These are phyloP conservation scores for Suhomyces bribrorum DNA, from an alignment of 1,139 yeast species.

Conservation along the genomic window DNA sequence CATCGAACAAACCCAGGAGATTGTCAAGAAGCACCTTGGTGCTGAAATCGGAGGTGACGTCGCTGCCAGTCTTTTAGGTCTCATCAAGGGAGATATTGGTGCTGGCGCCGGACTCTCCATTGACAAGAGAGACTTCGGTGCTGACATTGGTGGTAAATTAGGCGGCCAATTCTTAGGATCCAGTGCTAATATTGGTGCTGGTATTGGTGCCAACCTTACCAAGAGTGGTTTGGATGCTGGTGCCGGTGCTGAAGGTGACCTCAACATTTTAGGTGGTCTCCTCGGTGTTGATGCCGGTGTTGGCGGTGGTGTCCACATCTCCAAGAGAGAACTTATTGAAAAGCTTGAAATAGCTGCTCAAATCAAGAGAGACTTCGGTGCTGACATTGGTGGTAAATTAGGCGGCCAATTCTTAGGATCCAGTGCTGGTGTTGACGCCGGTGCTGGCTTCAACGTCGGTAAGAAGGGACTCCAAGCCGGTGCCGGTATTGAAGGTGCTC, in stretches of 20 bases:
- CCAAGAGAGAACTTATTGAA: constrained; percentile 12
- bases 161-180: constrained; percentile 4
- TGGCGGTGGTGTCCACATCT: constrained; percentile 12
- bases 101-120: constrained; percentile 14
- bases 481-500: constrained; percentile 5
- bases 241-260: constrained; percentile 10
- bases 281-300: constrained; percentile 11
- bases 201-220: constrained; percentile 11
- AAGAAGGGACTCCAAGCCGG: constrained; percentile 16
- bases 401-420: constrained; percentile 8
- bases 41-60: constrained; percentile 11
- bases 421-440: constrained; percentile 12
- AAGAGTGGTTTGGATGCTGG: constrained; percentile 13
- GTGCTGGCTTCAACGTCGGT: constrained; percentile 9
- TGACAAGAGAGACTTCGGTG: constrained; percentile 10
- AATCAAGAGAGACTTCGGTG: constrained; percentile 1
- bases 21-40: constrained; percentile 8
- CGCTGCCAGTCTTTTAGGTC: constrained; percentile 14
- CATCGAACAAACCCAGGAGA: neutral
- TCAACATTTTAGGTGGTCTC: constrained; percentile 8
- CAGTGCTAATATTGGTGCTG: constrained; percentile 2
- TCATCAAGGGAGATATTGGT: constrained; percentile 13
- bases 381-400: neutral
- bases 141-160: constrained; percentile 7
- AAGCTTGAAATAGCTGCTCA: constrained; percentile 1